A percentile compares a stretch with the other conserved stretches of the same genome.
phyloP scores from a whole-genome alignment of 2,329 filamentous ascomycete genomes.

The Grosmannia huntii region DNA sequence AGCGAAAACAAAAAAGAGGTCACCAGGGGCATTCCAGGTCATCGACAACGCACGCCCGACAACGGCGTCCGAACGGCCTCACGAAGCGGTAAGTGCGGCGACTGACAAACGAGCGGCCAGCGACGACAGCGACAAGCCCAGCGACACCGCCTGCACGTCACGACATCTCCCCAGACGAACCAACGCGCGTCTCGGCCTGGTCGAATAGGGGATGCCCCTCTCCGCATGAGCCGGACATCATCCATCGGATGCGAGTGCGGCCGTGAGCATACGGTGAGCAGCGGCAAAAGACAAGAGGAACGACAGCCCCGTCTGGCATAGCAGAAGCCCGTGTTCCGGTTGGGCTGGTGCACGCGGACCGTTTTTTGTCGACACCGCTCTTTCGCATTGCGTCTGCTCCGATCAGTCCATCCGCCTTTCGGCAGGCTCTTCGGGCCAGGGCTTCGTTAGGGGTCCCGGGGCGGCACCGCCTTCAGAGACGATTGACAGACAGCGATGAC shows the following conservation, averaged over 20 bases:
- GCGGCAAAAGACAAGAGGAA: background rate
- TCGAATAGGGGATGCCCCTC: background rate
- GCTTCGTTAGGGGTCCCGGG: background rate
- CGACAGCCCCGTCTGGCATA: background rate
- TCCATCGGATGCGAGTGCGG: background rate
- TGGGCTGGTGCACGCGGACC: background rate
- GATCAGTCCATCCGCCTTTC: background rate
- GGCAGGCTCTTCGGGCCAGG: background rate
- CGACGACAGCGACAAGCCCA: background rate
- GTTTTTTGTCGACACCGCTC: background rate
- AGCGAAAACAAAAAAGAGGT: background rate
- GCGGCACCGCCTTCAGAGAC: background rate
- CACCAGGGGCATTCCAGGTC: background rate
- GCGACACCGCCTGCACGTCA: background rate
- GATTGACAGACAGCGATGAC: conserved; percentile 27
- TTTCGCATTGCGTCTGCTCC: background rate
- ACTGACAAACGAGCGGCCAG: background rate
- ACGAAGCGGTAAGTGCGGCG: background rate
- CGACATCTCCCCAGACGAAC: background rate
- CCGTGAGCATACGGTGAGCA: background rate
- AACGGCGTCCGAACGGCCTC: background rate
- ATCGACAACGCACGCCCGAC: background rate
- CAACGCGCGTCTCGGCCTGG: background rate
- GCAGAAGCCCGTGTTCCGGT: background rate
- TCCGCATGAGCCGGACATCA: background rate